phyloP scores from a whole-genome alignment of 148 eudicot genomes.

The Rhododendron ferrugineum region DNA sequence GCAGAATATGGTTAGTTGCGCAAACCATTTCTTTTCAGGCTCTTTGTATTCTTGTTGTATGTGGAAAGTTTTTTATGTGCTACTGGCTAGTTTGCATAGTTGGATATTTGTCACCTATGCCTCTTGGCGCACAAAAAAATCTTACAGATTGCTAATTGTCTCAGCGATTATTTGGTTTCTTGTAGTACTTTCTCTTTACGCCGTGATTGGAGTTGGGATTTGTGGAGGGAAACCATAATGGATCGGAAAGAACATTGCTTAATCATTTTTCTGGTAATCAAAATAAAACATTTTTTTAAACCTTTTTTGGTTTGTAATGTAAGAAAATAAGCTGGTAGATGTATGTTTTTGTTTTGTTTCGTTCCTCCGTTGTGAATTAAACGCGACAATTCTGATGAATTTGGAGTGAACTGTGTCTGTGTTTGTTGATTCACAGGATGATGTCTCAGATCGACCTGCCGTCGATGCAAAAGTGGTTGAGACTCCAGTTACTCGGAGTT shows the following conservation, averaged over 20 bases:
- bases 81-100: background rate
- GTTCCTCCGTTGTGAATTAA: background rate
- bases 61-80: background rate
- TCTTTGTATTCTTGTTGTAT: background rate
- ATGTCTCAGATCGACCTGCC: conserved; percentile 23
- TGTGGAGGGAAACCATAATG: background rate
- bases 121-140: background rate
- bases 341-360: background rate
- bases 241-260: background rate
- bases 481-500: conserved; percentile 10
- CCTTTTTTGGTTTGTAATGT: background rate
- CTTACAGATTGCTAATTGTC: background rate
- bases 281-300: background rate
- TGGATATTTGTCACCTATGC: background rate
- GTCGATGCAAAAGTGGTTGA: conserved; percentile 14
- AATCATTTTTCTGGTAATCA: background rate
- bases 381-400: background rate
- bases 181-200: background rate
- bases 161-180: background rate
- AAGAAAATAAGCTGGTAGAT: background rate
- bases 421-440: conserved; percentile 22
- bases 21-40: conserved; percentile 3
- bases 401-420: conserved; percentile 22
- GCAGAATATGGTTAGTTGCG: conserved; percentile 68
- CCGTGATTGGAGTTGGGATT: background rate